These are phyloP conservation scores for Canavalia gladiata DNA, from an alignment of 306 rosid genomes.

Conservation along the genomic window DNA sequence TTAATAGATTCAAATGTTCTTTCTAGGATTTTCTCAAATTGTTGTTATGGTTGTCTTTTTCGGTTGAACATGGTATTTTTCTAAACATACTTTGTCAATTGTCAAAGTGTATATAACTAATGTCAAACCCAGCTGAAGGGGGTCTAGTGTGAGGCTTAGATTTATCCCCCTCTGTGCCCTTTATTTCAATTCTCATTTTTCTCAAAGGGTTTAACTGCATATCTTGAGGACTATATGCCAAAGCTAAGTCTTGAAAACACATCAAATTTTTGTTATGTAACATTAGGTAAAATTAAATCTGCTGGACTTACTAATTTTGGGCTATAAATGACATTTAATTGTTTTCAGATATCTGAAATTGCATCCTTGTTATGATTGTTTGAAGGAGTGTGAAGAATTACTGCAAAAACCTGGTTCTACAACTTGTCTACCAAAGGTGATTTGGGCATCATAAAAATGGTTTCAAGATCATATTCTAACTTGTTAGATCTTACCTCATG, in stretches of 20 bases:
- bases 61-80: slow-evolving; percentile 25
- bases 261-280: slow-evolving; percentile 22
- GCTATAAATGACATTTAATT: slow-evolving; percentile 7
- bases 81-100: slow-evolving; percentile 28
- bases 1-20: slow-evolving; percentile 43
- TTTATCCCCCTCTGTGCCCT: not conserved
- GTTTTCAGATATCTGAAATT: slow-evolving; percentile 47
- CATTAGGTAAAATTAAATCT: slow-evolving; percentile 23
- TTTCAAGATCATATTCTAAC: slow-evolving; percentile 89
- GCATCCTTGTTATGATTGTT: slow-evolving; percentile 39
- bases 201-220: slow-evolving; percentile 9
- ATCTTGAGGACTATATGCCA: slow-evolving; percentile 8
- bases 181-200: not conserved
- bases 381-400: slow-evolving; percentile 47
- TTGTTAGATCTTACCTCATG: slow-evolving; percentile 85
- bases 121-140: slow-evolving; percentile 29
- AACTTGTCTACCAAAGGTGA: slow-evolving; percentile 29
- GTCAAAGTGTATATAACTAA: not conserved
- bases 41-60: slow-evolving; percentile 21
- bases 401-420: slow-evolving; percentile 37
- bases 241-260: slow-evolving; percentile 26
- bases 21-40: slow-evolving; percentile 42
- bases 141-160: slow-evolving; percentile 18
- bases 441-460: slow-evolving; percentile 57
- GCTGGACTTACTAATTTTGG: slow-evolving; percentile 19